These are phyloP conservation scores for Coccomyxa subellipsoidea DNA, from an alignment of 163 green algal genomes.

Conservation along the genomic window DNA sequence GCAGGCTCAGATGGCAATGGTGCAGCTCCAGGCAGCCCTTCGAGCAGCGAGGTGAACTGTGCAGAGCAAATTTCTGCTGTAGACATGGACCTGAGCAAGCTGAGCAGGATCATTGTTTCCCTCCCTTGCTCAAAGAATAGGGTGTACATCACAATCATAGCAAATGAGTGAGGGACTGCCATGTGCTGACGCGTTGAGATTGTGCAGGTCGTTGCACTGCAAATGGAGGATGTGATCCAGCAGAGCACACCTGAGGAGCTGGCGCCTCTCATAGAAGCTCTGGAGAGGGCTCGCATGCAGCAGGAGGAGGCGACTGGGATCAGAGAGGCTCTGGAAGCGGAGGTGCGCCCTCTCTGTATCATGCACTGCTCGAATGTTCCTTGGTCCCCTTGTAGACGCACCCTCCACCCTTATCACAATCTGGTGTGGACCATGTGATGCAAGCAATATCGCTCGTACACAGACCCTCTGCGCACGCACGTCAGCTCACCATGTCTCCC, in stretches of 20 bases:
- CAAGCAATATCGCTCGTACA: neutral
- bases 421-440: too few relatives aligned
- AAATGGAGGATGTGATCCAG: neutral
- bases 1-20: neutral
- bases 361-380: neutral
- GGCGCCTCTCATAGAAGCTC: conserved; percentile 50
- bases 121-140: too few relatives aligned
- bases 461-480: neutral
- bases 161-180: too few relatives aligned
- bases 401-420: too few relatives aligned
- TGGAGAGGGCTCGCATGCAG: conserved; percentile 34
- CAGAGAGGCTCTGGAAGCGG: conserved; percentile 39
- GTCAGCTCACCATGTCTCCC: neutral
- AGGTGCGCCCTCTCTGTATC: conserved; percentile 10
- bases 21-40: neutral
- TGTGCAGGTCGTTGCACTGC: neutral
- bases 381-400: neutral
- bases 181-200: too few relatives aligned
- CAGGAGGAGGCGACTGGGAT: conserved; percentile 37
- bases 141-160: too few relatives aligned
- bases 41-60: neutral
- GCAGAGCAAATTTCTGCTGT: neutral
- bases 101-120: too few relatives aligned
- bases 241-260: conserved; percentile 44
- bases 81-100: too few relatives aligned